Evolutionary conservation across 371 early-diverging fungal species (phyloP).

Genomic region (Saksenaea vasiformis): DNA sequence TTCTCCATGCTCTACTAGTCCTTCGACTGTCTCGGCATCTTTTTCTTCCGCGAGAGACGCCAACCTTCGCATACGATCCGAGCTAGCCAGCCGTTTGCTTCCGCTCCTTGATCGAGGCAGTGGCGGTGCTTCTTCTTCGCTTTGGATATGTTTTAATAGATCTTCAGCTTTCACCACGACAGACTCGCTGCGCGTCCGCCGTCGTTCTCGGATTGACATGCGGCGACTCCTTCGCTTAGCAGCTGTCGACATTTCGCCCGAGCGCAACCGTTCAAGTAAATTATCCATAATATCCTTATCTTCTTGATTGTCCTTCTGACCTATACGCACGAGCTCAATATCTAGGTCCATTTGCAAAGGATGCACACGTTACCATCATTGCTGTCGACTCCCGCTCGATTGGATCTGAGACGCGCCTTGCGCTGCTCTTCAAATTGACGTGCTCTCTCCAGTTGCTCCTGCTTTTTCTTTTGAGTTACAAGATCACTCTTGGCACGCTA

Average conservation of each 20-base stretch:
- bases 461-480: slow-evolving; percentile 28
- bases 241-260: slow-evolving; percentile 66
- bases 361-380: slow-evolving; percentile 31
- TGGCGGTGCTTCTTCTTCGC: slow-evolving; percentile 43
- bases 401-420: slow-evolving; percentile 36
- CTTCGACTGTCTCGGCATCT: neutral
- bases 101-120: slow-evolving; percentile 30
- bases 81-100: slow-evolving; percentile 35
- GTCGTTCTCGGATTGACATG: slow-evolving; percentile 38
- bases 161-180: slow-evolving; percentile 73
- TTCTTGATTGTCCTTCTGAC: slow-evolving; percentile 47
- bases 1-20: neutral
- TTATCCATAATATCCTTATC: slow-evolving; percentile 87
- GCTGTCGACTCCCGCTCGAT: slow-evolving; percentile 31
- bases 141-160: slow-evolving; percentile 67
- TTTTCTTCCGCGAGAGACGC: slow-evolving; percentile 43
- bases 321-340: slow-evolving; percentile 6
- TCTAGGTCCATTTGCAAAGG: neutral
- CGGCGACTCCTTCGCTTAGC: slow-evolving; percentile 52
- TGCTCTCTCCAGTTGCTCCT: slow-evolving; percentile 42
- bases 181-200: slow-evolving; percentile 59
- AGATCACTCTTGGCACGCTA: slow-evolving; percentile 42
- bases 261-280: slow-evolving; percentile 74
- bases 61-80: slow-evolving; percentile 42
- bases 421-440: slow-evolving; percentile 50